Conservation (phyloP, 805 yeast species). For the Clavispora phyllophila region DNA sequence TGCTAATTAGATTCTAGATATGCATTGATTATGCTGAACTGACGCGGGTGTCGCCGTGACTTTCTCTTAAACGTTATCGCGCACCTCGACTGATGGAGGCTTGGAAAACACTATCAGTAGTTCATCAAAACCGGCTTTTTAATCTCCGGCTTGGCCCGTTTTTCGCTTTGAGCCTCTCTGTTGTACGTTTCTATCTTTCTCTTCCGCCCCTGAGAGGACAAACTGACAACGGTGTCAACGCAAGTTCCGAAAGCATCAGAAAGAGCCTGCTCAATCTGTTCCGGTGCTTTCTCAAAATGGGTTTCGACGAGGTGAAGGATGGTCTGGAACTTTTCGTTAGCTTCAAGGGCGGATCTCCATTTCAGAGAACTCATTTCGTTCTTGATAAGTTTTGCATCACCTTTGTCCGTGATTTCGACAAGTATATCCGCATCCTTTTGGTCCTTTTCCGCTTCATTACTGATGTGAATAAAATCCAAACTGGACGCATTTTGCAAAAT, state of each 20-base stretch:
- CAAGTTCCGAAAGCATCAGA: not conserved
- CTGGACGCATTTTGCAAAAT: not conserved
- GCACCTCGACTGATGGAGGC: not conserved
- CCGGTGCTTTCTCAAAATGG: not conserved
- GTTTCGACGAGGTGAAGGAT: not conserved
- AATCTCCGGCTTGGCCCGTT: constrained; percentile 2
- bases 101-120: constrained; percentile 5
- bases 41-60: not conserved
- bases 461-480: not conserved
- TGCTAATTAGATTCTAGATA: no score
- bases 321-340: not conserved
- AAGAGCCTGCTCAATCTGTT: constrained; percentile 1
- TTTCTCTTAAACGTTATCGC: not conserved
- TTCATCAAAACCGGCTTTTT: constrained; percentile 16
- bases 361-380: not conserved
- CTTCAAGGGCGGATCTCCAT: not conserved
- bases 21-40: no score
- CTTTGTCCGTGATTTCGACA: not conserved
- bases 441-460: not conserved
- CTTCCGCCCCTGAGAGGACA: not conserved
- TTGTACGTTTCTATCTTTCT: not conserved
- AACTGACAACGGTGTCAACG: not conserved
- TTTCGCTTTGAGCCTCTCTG: constrained; percentile 5
- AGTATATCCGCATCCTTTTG: not conserved
- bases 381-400: not conserved